These are phyloP conservation scores for Strobilomyces dryophilus DNA, from an alignment of 768 basidiomycete genomes.

Conservation along the genomic window DNA sequence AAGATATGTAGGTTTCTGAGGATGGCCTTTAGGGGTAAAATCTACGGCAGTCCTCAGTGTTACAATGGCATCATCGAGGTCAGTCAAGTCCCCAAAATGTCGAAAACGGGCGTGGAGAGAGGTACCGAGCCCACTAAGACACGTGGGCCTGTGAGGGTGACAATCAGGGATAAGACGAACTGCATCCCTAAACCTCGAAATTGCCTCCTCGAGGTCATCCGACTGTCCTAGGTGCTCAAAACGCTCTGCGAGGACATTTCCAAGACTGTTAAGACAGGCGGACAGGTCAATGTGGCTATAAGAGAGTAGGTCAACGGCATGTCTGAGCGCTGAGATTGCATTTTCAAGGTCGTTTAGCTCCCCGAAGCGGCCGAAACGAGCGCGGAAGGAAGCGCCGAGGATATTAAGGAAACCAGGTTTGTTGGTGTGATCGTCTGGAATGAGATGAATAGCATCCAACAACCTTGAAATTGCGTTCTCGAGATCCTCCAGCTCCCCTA, in stretches of 20 bases:
- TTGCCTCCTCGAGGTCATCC: too few relatives aligned
- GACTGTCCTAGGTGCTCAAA: too few relatives aligned
- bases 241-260: not conserved
- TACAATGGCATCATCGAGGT: slow-evolving; percentile 1
- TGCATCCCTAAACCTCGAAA: too few relatives aligned
- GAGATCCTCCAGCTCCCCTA: too few relatives aligned
- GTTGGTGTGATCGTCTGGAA: too few relatives aligned
- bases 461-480: too few relatives aligned
- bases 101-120: not conserved
- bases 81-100: not conserved
- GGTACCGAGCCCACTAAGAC: not conserved
- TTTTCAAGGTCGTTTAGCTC: not conserved
- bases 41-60: not conserved
- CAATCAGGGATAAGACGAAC: not conserved
- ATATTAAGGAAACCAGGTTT: too few relatives aligned
- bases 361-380: not conserved
- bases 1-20: too few relatives aligned
- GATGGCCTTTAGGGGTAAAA: not conserved
- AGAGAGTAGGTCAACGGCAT: not conserved
- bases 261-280: not conserved
- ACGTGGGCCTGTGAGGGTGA: not conserved
- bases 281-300: not conserved
- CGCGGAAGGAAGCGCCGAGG: not conserved
- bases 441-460: too few relatives aligned
- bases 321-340: not conserved